These are phyloP conservation scores for Sugiyamaella castrensis DNA, from an alignment of 1,139 yeast species.

Conservation along the genomic window DNA sequence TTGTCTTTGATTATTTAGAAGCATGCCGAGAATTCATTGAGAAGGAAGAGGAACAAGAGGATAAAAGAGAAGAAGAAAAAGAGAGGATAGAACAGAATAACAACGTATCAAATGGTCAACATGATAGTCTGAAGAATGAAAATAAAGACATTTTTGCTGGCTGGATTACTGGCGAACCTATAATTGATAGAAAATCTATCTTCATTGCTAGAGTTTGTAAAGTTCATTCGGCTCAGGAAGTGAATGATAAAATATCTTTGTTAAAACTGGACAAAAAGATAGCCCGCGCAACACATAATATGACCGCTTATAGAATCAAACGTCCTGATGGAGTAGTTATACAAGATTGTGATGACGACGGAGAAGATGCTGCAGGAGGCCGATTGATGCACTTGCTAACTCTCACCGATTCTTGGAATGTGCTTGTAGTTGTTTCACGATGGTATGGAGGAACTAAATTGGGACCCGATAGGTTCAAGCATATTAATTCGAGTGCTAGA, in stretches of 20 bases:
- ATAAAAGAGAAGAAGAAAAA: constrained; percentile 24
- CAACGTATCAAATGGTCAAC: constrained; percentile 11
- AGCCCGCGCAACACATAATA: constrained; percentile 69
- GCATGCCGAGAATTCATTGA: constrained; percentile 49
- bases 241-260: constrained; percentile 48
- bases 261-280: constrained; percentile 66
- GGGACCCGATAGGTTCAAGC: constrained; percentile 93
- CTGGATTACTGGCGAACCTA: constrained; percentile 76
- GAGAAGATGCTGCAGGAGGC: constrained; percentile 96
- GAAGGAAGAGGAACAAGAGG: constrained; percentile 14
- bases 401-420: constrained; percentile 70
- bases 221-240: constrained; percentile 65
- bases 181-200: constrained; percentile 79
- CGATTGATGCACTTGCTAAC: constrained; percentile 69
- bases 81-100: constrained; percentile 6
- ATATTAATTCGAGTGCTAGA: constrained; percentile 84
- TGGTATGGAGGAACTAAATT: constrained; percentile 94
- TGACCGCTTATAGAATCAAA: constrained; percentile 80
- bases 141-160: constrained; percentile 52
- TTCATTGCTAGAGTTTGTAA: constrained; percentile 73
- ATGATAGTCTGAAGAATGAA: constrained; percentile 25
- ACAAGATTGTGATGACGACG: constrained; percentile 95
- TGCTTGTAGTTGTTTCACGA: constrained; percentile 80
- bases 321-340: constrained; percentile 49
- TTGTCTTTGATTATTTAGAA: constrained; percentile 72